Conservation (phyloP, 164 flowering plant genomes). For the Nelumbo lutea region DNA sequence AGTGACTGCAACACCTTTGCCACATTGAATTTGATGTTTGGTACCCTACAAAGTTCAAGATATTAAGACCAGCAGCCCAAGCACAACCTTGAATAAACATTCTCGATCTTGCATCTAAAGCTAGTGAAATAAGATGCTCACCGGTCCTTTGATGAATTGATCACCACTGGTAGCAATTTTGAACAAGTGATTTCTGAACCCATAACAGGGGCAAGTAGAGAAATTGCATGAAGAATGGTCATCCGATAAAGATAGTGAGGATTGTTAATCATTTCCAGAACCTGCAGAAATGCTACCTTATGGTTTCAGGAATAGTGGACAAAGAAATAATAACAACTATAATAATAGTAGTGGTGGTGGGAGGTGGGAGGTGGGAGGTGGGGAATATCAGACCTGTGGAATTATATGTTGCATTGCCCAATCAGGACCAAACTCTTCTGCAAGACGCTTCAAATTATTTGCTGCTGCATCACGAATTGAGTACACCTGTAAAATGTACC, state of each 20-base stretch:
- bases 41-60: conserved; percentile 49
- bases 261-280: conserved; percentile 75
- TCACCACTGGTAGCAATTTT: conserved; percentile 70
- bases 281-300: conserved; percentile 34
- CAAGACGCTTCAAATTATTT: conserved; percentile 70
- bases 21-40: conserved; percentile 82
- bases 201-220: conserved; percentile 90
- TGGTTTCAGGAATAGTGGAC: neutral
- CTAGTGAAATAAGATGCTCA: conserved; percentile 5
- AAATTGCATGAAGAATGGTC: conserved; percentile 80
- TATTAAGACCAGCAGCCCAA: conserved; percentile 3
- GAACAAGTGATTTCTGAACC: conserved; percentile 90
- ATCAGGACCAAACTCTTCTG: conserved; percentile 81
- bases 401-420: conserved; percentile 85
- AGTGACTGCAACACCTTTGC: conserved; percentile 84
- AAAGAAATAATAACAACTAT: too few relatives aligned
- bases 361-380: too few relatives aligned
- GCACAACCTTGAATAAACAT: neutral
- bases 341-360: too few relatives aligned
- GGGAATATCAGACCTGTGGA: conserved; percentile 45
- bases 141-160: conserved; percentile 84
- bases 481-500: conserved; percentile 41
- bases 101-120: neutral
- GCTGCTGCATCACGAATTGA: conserved; percentile 80
- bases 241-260: conserved; percentile 85